Evolutionary conservation across 2,329 filamentous ascomycete species (phyloP).

Genomic region (Stromatinia cepivora): DNA sequence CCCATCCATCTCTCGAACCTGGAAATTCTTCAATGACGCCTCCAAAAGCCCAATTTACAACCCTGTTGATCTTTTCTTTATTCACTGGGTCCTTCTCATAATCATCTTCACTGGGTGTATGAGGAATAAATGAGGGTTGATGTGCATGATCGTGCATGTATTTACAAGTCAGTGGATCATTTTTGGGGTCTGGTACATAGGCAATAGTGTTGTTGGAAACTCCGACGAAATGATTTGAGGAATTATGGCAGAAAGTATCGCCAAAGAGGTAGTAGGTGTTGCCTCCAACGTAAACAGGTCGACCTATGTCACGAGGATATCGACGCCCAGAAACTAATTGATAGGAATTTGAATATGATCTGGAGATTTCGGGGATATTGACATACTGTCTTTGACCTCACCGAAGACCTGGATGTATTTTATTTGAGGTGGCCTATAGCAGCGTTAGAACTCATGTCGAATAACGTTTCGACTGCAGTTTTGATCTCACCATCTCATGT

Average conservation of each 20-base stretch:
- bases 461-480: not conserved
- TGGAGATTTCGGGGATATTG: not conserved
- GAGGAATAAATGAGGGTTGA: constrained; percentile 10
- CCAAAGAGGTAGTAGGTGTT: constrained; percentile 21
- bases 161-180: constrained; percentile 1
- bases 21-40: constrained; percentile 1
- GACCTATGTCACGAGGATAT: constrained; percentile 18
- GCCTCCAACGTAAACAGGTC: constrained; percentile 8
- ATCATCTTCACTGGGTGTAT: constrained; percentile 4
- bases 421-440: constrained; percentile 2
- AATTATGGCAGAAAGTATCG: constrained; percentile 16
- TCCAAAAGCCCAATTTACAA: constrained; percentile 16
- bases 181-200: constrained; percentile 4
- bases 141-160: constrained; percentile 11
- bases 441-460: not conserved
- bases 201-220: constrained; percentile 17
- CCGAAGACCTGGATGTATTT: constrained; percentile 2
- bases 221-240: constrained; percentile 12
- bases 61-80: not conserved
- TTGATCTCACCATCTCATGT: constrained; percentile 14
- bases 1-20: not conserved
- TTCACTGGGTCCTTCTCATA: constrained; percentile 3
- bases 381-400: not conserved
- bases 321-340: constrained; percentile 6
- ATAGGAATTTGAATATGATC: not conserved